Evolutionary conservation across 2,329 filamentous ascomycete genomes (phyloP), one percentile per base, ranked within the genome.

Genomic region (Exophiala aquamarina): DNA sequence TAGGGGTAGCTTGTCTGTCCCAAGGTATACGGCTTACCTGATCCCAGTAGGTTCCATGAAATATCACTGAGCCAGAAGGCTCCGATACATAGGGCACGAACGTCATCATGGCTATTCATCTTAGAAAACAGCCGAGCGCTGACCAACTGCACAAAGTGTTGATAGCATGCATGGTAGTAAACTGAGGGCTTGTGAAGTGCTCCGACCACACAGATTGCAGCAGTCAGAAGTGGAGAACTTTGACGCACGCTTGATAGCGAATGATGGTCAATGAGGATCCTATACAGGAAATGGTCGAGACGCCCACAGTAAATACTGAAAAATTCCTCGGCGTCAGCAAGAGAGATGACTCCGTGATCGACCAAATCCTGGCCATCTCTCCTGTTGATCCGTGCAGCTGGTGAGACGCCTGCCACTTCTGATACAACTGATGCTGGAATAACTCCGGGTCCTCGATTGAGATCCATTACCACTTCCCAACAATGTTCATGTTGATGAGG

Each of bases 31-130:
- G 14, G 47, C 51, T 34, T 48, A 34, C 51, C 51, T 54, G 44
- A 63, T 2, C 79, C 79, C 0, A 77, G 79, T 0, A 83, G 67
- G 49, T 78, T 82, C 77, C 80, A 83, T 2, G 77, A 81, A 17
- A 82, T 68, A 48, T 83, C 80, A 10, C 76, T 77, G 0, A 83
- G 67, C 81, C 81, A 84, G 55, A 82, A 83, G 0, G 79, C 75
- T 0, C 77, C 80, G 4, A 83, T 74, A 33, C 78, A 81, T 33
- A 83, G 71, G 3, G 77, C 81, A 2, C 79, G 70, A n/a, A 84
- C 71, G 42, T 78, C 75, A 46, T 83, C 79, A 17, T 79, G 63
- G 28, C 71, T 76, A 46, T 82, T 76, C 17, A 77, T 74, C 17
- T 78, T 70, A 5, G 77, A 75, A 51, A 83, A 76, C 61, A 81